phyloP scores from a whole-genome alignment of 768 basidiomycete genomes.

The Daedaleopsis sinensis region DNA sequence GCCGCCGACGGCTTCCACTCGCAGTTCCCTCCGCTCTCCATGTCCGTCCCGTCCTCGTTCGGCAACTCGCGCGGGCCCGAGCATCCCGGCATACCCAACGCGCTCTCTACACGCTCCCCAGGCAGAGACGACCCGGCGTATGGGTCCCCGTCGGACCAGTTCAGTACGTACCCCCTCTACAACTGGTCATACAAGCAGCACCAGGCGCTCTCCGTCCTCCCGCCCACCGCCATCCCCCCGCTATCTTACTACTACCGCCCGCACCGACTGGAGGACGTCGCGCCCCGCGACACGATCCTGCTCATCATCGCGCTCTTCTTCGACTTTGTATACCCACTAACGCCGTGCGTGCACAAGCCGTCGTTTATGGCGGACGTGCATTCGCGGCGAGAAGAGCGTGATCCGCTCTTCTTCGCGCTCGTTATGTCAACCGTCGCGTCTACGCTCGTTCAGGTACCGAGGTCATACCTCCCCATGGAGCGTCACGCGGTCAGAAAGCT shows the following conservation, averaged over 20 bases:
- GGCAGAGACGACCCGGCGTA: slow-evolving; percentile 42
- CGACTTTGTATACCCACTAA: slow-evolving; percentile 91
- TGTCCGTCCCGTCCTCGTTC: slow-evolving; percentile 39
- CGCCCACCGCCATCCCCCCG: slow-evolving; percentile 52
- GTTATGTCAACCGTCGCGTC: slow-evolving; percentile 89
- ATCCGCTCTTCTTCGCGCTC: slow-evolving; percentile 88
- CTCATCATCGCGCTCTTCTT: slow-evolving; percentile 89
- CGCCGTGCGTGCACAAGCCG: slow-evolving; percentile 89
- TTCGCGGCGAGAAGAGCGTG: slow-evolving; percentile 76
- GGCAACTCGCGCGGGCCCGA: slow-evolving; percentile 44
- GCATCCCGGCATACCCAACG: slow-evolving; percentile 20
- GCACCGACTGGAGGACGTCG: slow-evolving; percentile 78
- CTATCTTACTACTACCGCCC: slow-evolving; percentile 75
- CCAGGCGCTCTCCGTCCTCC: slow-evolving; percentile 47
- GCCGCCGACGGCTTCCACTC: slow-evolving; percentile 68
- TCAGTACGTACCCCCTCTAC: slow-evolving; percentile 65
- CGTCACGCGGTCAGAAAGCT: slow-evolving; percentile 82
- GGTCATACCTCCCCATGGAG: slow-evolving; percentile 88
- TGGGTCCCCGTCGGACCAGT: slow-evolving; percentile 49
- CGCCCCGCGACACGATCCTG: slow-evolving; percentile 78
- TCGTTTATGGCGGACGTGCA: slow-evolving; percentile 92
- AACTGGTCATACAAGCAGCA: slow-evolving; percentile 76
- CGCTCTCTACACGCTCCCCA: slow-evolving; percentile 37
- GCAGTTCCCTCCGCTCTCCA: slow-evolving; percentile 48
- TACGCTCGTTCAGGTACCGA: slow-evolving; percentile 86